Base-by-base conservation (phyloP, 2,329 filamentous ascomycete species). In the Ophiocordyceps robertsii region DNA sequence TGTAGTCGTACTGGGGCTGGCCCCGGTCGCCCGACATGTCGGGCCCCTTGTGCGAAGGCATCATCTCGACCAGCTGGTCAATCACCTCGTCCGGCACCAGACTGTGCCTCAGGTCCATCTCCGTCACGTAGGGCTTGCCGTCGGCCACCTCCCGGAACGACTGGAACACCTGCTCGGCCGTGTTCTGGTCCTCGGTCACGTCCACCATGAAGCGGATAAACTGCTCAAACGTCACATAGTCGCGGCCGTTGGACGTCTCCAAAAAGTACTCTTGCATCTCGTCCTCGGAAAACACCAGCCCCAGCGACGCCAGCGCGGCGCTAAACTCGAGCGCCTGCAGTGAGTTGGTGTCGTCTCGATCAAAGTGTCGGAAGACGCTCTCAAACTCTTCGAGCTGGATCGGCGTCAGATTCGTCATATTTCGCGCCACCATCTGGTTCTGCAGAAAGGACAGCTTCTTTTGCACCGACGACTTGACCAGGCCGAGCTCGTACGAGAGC, bases 131-230 rank as follows among this genome's bases (percentile, higher is more conserved):
- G 11, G 90, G 89, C 71, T 98, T 98, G 51, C 92, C 92, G 66
- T 98, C 92, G 16, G 92, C 92, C 38, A 98, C 92, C 64, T 98
- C 92, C 44, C 82, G 80, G 76, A 98, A 98, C 49, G 84, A 93
- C 66, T 98, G 90, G 69, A 92, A 96, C 6, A 98, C 92, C 62
- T 98, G 92, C 64, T 96, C 92, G 12, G 92, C 92, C 4, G 89
- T 95, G 61, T 98, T 95, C 66, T 98, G 92, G 58, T 98, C 92
- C 64, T 98, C 92, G 12, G 92, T 98, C 40, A 95, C 92, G 53
- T 94, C 87, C 39, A 98, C 92, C 92, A 98, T 98, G 72, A 98
- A 98, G 33, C 86, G 81, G 60, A 98, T 98, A 58, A 98, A 98
- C 63, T 96, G 90, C 67, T 98, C 92, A 58, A 98, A 98, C 5